Percentiles rank a stretch among this genome's conserved stretches.
Evolutionary conservation across 2,329 filamentous ascomycete species (phyloP).

Genomic region (Xylogone sp.): DNA sequence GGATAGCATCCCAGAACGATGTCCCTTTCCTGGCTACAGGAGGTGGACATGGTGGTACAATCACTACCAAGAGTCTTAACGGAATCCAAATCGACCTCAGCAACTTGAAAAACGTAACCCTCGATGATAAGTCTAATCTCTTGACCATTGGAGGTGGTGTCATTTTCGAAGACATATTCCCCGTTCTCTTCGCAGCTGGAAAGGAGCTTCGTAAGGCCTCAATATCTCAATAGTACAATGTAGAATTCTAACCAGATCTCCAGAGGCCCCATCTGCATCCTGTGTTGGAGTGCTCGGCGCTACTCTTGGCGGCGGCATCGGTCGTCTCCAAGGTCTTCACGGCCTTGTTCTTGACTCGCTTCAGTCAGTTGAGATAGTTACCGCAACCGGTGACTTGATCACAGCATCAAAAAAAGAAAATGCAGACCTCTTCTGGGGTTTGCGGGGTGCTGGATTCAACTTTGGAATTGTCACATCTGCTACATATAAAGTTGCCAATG

Average conservation of each 20-base stretch:
- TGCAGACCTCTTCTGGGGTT: conserved; percentile 26
- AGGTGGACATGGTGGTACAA: conserved; percentile 30
- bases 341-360: conserved; percentile 4
- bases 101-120: conserved; percentile 21
- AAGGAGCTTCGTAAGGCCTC: neutral
- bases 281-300: conserved; percentile 5
- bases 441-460: conserved; percentile 25
- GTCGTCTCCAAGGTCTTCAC: conserved; percentile 3
- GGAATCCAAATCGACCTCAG: conserved; percentile 30
- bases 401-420: conserved; percentile 15
- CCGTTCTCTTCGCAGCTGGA: conserved; percentile 1
- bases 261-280: too few species aligned
- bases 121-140: conserved; percentile 19
- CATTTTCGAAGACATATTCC: neutral
- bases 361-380: conserved; percentile 17
- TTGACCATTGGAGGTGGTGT: conserved; percentile 5
- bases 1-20: conserved; percentile 6
- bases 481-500: too few species aligned
- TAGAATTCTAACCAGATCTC: too few species aligned
- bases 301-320: conserved; percentile 8
- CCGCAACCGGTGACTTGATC: conserved; percentile 20
- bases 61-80: conserved; percentile 19
- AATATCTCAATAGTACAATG: too few species aligned
- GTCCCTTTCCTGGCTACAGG: conserved; percentile 32
- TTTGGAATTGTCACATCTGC: too few species aligned